Percentiles rank a stretch among this genome's conserved stretches.
phyloP scores from a whole-genome alignment of 2,329 filamentous ascomycete genomes.

The Colletotrichum noveboracense region DNA sequence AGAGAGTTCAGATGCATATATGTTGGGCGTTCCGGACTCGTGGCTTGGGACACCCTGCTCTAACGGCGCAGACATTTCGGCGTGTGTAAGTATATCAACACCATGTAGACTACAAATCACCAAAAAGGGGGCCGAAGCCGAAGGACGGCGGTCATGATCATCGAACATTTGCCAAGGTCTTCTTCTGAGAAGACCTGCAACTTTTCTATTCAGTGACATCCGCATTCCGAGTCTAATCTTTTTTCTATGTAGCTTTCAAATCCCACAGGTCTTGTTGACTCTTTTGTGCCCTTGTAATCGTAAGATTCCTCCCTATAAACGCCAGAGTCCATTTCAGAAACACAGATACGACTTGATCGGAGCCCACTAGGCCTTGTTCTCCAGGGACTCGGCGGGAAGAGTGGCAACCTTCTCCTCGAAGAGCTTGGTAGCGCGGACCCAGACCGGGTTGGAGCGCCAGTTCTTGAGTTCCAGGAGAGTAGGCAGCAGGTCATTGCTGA shows the following conservation, averaged over 20 bases:
- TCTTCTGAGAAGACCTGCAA: not conserved
- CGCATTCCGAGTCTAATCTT: not conserved
- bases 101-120: conserved; percentile 11
- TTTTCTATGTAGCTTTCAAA: not conserved
- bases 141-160: not conserved
- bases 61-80: conserved; percentile 10
- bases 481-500: conserved; percentile 79
- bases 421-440: conserved; percentile 82
- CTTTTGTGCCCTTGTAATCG: not conserved
- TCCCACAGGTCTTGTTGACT: not conserved
- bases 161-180: not conserved
- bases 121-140: conserved; percentile 1
- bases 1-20: conserved; percentile 10
- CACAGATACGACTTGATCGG: conserved; percentile 12
- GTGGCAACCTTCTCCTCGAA: conserved; percentile 79
- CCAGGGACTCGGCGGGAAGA: conserved; percentile 54
- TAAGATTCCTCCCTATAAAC: not conserved
- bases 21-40: conserved; percentile 19
- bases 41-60: conserved; percentile 21
- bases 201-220: not conserved
- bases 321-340: conserved; percentile 8
- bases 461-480: conserved; percentile 80
- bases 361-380: conserved; percentile 19
- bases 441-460: conserved; percentile 75
- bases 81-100: conserved; percentile 11